Base-by-base conservation (phyloP, 179 eudicot species). In the Drosera spatulata region DNA sequence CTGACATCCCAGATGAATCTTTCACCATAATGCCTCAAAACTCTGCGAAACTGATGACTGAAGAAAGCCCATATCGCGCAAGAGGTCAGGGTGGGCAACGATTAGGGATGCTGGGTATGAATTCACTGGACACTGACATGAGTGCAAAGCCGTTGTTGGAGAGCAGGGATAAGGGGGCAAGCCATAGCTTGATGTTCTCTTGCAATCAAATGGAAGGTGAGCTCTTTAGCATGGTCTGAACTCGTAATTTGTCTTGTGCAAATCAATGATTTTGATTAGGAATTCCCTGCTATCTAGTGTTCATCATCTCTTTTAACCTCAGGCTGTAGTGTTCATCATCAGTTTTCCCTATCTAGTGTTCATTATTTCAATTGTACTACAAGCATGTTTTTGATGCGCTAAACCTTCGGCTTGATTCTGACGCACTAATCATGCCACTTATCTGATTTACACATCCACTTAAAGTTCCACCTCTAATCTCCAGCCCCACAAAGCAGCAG, bases 1-100 rank as follows among this genome's bases (percentile, higher is more conserved):
- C 95, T 63, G 93, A 93, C 71, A 95, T 84, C 12, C 58, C 69
- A 74, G 96, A 93, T 41, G 97, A 87, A 14, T 84, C 91, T 38
- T 89, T 85, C 69, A 76, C 85, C 66, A 88, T 86, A 71, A 63
- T 74, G 66, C 96, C 98, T 48, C 75, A 75, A 59, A 75, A 79
- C 66, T 75, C 87, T 48, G 73, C 67, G 64, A 85, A 82, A 63
- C 66, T 61, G 11, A 74, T 66, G 3, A 63, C 63, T 53, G 83
- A 71, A 59, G 91, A 78, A 72, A 71, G 57, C 46, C 58, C 64
- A 50, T 56, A 69, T 62, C 56, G 67, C 56, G 76, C 71, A 33
- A 55, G 75, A 77, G 66, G 69, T 47, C 72, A 52, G 53, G 82
- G 71, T 53, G 81, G 70, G 60, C 69, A 69, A 43, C 79, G 68